These are phyloP conservation scores for Globisporangium nodosum DNA, from an alignment of 352 stramenopile genomes.

Conservation along the genomic window DNA sequence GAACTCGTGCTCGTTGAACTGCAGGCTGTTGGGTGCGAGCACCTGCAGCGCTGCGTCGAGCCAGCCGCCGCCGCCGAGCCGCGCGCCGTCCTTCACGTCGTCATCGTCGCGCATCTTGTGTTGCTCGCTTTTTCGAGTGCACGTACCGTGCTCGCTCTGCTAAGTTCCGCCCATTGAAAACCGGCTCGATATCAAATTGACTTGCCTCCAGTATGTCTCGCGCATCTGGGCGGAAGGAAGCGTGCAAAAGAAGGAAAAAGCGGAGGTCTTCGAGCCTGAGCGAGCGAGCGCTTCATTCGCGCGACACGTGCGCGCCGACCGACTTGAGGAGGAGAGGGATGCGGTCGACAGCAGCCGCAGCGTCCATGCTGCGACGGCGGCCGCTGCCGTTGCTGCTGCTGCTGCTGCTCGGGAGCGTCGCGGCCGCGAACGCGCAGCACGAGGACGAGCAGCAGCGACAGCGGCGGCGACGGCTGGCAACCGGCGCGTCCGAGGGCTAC, in stretches of 20 bases:
- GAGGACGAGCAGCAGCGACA: neutral
- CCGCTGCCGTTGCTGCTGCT: neutral
- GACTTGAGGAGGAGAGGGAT: neutral
- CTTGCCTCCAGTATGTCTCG: neutral
- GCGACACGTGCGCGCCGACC: no score
- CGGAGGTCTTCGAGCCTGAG: neutral
- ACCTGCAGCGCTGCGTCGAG: slow-evolving; percentile 41
- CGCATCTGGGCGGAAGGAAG: no score
- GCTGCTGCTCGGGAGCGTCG: neutral
- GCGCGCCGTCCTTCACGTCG: no score
- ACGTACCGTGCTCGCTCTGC: neutral
- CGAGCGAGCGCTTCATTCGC: neutral
- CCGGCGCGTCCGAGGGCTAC: slow-evolving; percentile 55
- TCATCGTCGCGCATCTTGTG: slow-evolving; percentile 1
- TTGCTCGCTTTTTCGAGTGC: neutral
- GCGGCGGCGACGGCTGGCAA: slow-evolving; percentile 17
- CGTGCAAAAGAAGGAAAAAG: neutral
- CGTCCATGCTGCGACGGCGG: no score
- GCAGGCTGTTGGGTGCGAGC: slow-evolving; percentile 63
- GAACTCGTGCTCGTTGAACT: slow-evolving; percentile 75
- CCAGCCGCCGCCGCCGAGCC: slow-evolving; percentile 13
- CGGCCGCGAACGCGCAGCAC: neutral
- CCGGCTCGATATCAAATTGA: neutral
- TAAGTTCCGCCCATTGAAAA: neutral
- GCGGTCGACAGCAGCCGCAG: no score